Conservation (phyloP, 2,329 filamentous ascomycete species). For the Trichoderma sp. region DNA sequence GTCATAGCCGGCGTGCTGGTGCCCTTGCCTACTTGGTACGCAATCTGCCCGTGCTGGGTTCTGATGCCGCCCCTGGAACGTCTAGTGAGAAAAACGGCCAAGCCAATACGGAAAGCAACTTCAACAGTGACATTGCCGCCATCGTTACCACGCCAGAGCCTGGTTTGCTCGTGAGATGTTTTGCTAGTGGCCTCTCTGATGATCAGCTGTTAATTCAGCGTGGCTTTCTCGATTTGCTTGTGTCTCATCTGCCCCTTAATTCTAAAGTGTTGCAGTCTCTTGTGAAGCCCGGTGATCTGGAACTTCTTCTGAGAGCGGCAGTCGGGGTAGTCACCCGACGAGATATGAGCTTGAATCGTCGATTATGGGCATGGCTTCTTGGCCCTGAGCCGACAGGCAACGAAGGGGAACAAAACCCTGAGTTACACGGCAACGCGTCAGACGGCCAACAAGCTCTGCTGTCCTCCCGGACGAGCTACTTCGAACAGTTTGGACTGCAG, state of each 20-base stretch:
- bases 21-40: conserved; percentile 83
- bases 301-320: conserved; percentile 77
- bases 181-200: conserved; percentile 84
- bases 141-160: conserved; percentile 87
- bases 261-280: conserved; percentile 75
- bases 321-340: conserved; percentile 82
- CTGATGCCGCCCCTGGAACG: conserved; percentile 7
- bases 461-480: conserved; percentile 71
- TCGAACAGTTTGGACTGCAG: conserved; percentile 73
- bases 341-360: conserved; percentile 94
- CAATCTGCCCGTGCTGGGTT: conserved; percentile 59
- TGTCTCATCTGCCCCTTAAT: conserved; percentile 83
- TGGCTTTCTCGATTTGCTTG: conserved; percentile 88
- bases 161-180: conserved; percentile 84
- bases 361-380: conserved; percentile 94
- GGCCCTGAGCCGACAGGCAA: conserved; percentile 64
- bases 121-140: conserved; percentile 51
- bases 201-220: conserved; percentile 88
- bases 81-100: conserved; percentile 13
- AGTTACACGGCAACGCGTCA: conserved; percentile 44
- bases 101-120: conserved; percentile 32
- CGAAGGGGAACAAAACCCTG: conserved; percentile 48
- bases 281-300: conserved; percentile 72
- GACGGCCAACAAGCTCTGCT: conserved; percentile 47
- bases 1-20: conserved; percentile 77